phyloP scores from a whole-genome alignment of 1,139 yeast species.

The Sugiyamaella xylanicola region DNA sequence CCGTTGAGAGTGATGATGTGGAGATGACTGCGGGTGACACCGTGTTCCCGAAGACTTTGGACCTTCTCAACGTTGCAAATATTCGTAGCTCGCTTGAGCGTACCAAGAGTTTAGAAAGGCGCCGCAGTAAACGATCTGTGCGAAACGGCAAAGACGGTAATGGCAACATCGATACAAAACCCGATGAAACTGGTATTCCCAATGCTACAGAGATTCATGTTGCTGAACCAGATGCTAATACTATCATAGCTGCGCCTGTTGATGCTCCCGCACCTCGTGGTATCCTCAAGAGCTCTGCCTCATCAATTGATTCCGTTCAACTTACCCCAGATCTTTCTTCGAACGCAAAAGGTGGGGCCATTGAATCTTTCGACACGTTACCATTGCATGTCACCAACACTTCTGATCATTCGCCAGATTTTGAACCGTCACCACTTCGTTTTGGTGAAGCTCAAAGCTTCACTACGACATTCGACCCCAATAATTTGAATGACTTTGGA shows the following conservation, averaged over 20 bases:
- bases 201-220: slow-evolving; percentile 40
- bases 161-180: slow-evolving; percentile 23
- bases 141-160: slow-evolving; percentile 22
- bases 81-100: slow-evolving; percentile 43
- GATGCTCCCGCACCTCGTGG: slow-evolving; percentile 31
- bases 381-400: background rate
- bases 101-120: slow-evolving; percentile 42
- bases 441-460: background rate
- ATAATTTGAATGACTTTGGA: background rate
- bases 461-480: background rate
- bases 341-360: slow-evolving; percentile 1
- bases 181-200: slow-evolving; percentile 35
- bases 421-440: background rate
- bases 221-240: slow-evolving; percentile 19
- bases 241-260: slow-evolving; percentile 20
- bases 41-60: slow-evolving; percentile 43
- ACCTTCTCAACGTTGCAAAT: slow-evolving; percentile 40
- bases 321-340: slow-evolving; percentile 10
- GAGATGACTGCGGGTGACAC: slow-evolving; percentile 40
- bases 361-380: background rate
- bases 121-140: slow-evolving; percentile 38
- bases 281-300: slow-evolving; percentile 32
- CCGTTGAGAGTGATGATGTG: slow-evolving; percentile 31
- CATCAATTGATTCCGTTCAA: slow-evolving; percentile 19
- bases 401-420: background rate